Percentiles rank a stretch among this genome's conserved stretches.
phyloP scores from a whole-genome alignment of 2,329 filamentous ascomycete species.

The Colletotrichum plurivorum region DNA sequence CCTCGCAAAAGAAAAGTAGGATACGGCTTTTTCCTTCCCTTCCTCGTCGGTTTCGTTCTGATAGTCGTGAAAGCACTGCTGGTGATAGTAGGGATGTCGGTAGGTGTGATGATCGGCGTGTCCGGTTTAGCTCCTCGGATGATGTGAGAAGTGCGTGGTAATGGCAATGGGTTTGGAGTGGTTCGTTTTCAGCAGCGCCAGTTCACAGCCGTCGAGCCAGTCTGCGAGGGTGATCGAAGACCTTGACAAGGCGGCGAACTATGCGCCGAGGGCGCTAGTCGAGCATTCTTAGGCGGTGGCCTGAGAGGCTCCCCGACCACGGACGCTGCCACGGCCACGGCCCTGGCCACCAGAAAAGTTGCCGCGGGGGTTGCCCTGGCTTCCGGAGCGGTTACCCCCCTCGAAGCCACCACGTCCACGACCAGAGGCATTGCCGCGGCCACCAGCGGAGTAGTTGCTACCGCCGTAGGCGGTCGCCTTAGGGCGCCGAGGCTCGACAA shows the following conservation, averaged over 20 bases:
- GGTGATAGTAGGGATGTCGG: neutral
- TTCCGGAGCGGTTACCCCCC: conserved; percentile 68
- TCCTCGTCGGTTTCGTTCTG: conserved; percentile 18
- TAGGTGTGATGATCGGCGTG: neutral
- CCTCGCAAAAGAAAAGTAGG: conserved; percentile 27
- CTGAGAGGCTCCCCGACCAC: conserved; percentile 74
- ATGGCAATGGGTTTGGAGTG: neutral
- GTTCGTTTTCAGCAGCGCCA: neutral
- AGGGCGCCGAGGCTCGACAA: conserved; percentile 89
- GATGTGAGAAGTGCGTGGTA: neutral
- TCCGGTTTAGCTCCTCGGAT: neutral
- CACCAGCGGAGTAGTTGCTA: conserved; percentile 70
- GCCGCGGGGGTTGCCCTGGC: conserved; percentile 69
- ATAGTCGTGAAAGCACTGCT: conserved; percentile 24
- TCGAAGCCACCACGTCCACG: conserved; percentile 79
- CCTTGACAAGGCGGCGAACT: neutral
- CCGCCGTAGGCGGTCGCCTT: conserved; percentile 80
- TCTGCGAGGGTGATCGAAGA: neutral
- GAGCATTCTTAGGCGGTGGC: conserved; percentile 45
- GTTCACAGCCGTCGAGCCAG: no score
- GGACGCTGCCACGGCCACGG: conserved; percentile 77
- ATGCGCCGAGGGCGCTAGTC: neutral
- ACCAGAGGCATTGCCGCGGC: conserved; percentile 50
- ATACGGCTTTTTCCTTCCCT: conserved; percentile 25
- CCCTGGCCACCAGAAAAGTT: conserved; percentile 77